Base-by-base conservation (phyloP, 768 basidiomycete genomes). In the Podaxis mareebaensis region DNA sequence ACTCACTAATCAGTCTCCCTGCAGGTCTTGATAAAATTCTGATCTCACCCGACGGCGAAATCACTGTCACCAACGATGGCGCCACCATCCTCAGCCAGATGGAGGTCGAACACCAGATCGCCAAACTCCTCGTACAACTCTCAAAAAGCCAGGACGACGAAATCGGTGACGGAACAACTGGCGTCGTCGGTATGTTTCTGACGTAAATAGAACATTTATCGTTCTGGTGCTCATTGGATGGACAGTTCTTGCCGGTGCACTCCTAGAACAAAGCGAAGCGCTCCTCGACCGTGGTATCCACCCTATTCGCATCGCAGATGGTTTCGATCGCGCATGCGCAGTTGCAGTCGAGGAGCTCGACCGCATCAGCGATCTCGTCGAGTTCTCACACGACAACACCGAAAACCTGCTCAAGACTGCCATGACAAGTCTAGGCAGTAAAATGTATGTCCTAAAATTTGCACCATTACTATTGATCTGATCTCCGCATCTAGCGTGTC, bases 241-340 rank as follows among this genome's bases (percentile, higher is more conserved):
- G 26, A 38, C 3, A 95, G 96, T 99, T 3, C 90, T 99, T 64
- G 97, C 97, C n/a, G 97, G 97, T 65, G 97, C 97, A 15, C 82
- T 99, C 22, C 79, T 99, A 48, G 96, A 99, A 68, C 90, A 97
- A 73, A 96, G 95, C 64, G 91, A 98, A 78, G 83, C 88, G 3
- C 83, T 99, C n/a, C 85, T 99, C n/a, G 97, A 99, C 78, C 85
- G 95, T n/a, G 97, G 97, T 38, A 93, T 99, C 68, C 97, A 99
- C 75, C 97, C 97, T 52, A 98, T 99, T 75, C 90, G 96, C 60
- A 99, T 99, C 70, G 97, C 97, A 69, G 97, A 99, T 76, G 97
- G 97, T 38, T 99, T 96, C 74, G 97, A 99, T 77, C 90, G 86
- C 60, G 97, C 97, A 39, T 99, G 97, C 72, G 71, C 82, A 38